Conservation (phyloP, 2,329 filamentous ascomycete species). For the Ambrosiella beaveri region DNA sequence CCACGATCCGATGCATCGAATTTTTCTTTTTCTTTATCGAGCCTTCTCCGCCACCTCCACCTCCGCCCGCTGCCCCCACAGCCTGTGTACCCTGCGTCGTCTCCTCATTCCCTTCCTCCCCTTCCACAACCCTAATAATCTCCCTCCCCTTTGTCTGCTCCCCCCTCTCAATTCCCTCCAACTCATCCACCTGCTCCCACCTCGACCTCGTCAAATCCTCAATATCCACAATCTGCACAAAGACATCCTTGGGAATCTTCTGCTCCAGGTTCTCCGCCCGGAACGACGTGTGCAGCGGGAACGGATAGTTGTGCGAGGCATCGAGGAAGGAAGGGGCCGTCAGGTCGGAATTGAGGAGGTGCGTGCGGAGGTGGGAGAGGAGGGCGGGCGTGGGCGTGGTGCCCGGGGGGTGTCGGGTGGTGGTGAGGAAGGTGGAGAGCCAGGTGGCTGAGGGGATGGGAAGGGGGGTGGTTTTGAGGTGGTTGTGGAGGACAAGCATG, state of each 20-base stretch:
- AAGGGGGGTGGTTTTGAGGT: constrained; percentile 36
- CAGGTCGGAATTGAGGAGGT: constrained; percentile 64
- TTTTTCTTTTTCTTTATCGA: constrained; percentile 15
- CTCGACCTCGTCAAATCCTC: constrained; percentile 65
- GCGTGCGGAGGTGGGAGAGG: constrained; percentile 62
- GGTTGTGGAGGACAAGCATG: constrained; percentile 30
- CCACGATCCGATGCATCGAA: constrained; percentile 59
- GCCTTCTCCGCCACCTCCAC: constrained; percentile 12
- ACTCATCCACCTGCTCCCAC: constrained; percentile 75
- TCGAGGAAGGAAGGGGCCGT: constrained; percentile 38
- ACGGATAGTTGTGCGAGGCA: constrained; percentile 21
- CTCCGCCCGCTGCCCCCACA: constrained; percentile 12
- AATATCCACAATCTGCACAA: constrained; percentile 71
- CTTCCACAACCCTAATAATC: constrained; percentile 50
- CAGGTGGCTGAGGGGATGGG: constrained; percentile 37
- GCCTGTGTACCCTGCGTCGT: constrained; percentile 8
- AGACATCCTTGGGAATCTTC: constrained; percentile 41
- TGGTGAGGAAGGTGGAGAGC: constrained; percentile 43
- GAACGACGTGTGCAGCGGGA: constrained; percentile 37
- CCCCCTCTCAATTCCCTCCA: constrained; percentile 56
- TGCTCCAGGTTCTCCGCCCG: constrained; percentile 37
- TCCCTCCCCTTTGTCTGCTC: constrained; percentile 62
- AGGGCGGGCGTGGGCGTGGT: constrained; percentile 50
- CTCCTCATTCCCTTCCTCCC: constrained; percentile 22
- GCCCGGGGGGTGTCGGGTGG: constrained; percentile 34